Percentiles rank a stretch among this genome's conserved stretches.
Conservation (phyloP, 2,329 filamentous ascomycete genomes). For the Pyricularia grisea region DNA sequence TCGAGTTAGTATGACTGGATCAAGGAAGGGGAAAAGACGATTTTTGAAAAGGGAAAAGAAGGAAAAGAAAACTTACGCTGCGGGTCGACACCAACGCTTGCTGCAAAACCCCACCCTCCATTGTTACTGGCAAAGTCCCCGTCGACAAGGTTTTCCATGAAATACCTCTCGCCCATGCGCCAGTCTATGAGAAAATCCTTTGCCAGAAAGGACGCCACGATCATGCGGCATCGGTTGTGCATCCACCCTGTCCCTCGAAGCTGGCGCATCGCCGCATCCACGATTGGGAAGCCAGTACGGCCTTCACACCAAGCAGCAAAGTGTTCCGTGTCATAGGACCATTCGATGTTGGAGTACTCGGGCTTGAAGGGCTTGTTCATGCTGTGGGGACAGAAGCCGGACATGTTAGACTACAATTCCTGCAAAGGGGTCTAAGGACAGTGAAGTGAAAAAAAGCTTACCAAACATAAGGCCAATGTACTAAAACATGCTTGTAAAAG, state of each 20-base stretch:
- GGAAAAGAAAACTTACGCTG: not conserved
- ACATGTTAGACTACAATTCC: not conserved
- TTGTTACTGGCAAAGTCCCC: constrained; percentile 76
- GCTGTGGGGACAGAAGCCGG: constrained; percentile 12
- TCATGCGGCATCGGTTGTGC: constrained; percentile 82
- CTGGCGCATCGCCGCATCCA: constrained; percentile 82
- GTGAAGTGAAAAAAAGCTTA: constrained; percentile 33
- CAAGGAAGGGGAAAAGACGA: no score
- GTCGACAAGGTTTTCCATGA: constrained; percentile 74
- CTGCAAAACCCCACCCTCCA: constrained; percentile 44
- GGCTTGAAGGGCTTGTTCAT: constrained; percentile 65
- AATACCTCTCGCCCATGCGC: constrained; percentile 71
- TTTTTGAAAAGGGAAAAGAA: no score
- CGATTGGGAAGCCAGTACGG: constrained; percentile 69
- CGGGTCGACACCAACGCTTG: constrained; percentile 25
- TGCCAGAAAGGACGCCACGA: constrained; percentile 68
- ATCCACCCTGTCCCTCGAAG: constrained; percentile 60
- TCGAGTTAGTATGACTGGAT: not conserved
- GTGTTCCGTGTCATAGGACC: constrained; percentile 63
- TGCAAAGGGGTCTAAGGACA: not conserved
- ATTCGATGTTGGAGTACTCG: constrained; percentile 72
- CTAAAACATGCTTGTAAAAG: constrained; percentile 80
- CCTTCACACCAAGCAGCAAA: constrained; percentile 70
- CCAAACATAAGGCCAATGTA: constrained; percentile 77
- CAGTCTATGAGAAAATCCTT: constrained; percentile 79